phyloP scores from a whole-genome alignment of 805 yeast species.

The Priceomyces carsonii region DNA sequence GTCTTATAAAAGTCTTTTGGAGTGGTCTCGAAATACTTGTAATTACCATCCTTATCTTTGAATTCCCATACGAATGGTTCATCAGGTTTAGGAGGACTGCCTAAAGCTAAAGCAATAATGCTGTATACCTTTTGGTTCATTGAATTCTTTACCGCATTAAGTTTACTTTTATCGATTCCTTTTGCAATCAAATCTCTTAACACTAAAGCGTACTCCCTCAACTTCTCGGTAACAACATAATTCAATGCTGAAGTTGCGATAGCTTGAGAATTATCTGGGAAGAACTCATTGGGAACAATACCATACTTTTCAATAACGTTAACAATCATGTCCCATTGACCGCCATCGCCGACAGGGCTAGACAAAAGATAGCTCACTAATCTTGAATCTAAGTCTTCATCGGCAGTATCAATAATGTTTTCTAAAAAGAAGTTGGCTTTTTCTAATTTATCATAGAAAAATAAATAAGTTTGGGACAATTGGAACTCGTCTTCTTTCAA shows the following conservation, averaged over 20 bases:
- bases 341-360: constrained; percentile 80
- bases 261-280: constrained; percentile 66
- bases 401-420: constrained; percentile 68
- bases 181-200: constrained; percentile 54
- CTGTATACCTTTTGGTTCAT: constrained; percentile 65
- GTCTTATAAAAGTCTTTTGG: constrained; percentile 65
- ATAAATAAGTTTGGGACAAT: constrained; percentile 75
- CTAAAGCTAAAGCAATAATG: constrained; percentile 67
- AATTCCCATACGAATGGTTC: constrained; percentile 75
- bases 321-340: constrained; percentile 83
- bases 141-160: constrained; percentile 32
- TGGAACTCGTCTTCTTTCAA: constrained; percentile 57
- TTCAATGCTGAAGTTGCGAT: constrained; percentile 59
- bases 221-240: constrained; percentile 61
- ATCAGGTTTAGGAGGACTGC: constrained; percentile 74
- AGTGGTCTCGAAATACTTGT: constrained; percentile 52
- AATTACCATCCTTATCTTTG: constrained; percentile 67
- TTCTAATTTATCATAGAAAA: constrained; percentile 85
- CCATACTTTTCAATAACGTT: constrained; percentile 81
- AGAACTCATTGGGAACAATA: constrained; percentile 69
- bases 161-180: constrained; percentile 39
- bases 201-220: constrained; percentile 76
- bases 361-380: constrained; percentile 63
- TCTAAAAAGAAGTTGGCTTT: constrained; percentile 80
- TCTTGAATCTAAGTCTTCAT: constrained; percentile 68